These are phyloP conservation scores for Penicillium longicatenatum DNA, from an alignment of 495 filamentous ascomycete species.

Conservation along the genomic window DNA sequence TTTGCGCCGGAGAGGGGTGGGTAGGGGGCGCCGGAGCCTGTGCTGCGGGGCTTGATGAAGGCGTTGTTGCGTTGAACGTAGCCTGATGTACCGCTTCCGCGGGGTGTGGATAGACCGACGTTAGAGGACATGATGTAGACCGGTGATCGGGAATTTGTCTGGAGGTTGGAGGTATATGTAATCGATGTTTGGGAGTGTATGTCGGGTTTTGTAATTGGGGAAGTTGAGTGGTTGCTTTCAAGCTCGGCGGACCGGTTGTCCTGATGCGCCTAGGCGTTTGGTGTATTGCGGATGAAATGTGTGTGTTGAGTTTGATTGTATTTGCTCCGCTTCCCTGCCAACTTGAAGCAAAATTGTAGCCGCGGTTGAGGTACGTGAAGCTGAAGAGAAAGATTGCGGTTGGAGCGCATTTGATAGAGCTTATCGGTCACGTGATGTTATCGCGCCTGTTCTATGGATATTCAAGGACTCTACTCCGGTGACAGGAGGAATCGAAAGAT, in stretches of 20 bases:
- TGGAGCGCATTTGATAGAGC: background rate
- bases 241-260: background rate
- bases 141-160: too few relatives aligned
- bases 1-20: slow-evolving; percentile 35
- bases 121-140: slow-evolving; percentile 74
- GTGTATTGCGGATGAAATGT: background rate
- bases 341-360: background rate
- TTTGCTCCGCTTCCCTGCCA: background rate
- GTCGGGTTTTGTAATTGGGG: background rate
- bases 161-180: background rate
- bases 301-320: background rate
- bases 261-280: background rate
- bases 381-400: background rate
- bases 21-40: slow-evolving; percentile 54
- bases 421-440: slow-evolving; percentile 17
- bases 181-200: background rate
- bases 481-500: background rate
- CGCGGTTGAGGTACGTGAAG: background rate
- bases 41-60: slow-evolving; percentile 74
- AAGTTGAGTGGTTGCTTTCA: background rate
- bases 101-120: slow-evolving; percentile 93
- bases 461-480: background rate
- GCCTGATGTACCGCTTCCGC: slow-evolving; percentile 92
- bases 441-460: background rate
- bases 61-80: slow-evolving; percentile 96